Base-by-base conservation (phyloP, 2,329 filamentous ascomycete species). In the Botrytis paeoniae region DNA sequence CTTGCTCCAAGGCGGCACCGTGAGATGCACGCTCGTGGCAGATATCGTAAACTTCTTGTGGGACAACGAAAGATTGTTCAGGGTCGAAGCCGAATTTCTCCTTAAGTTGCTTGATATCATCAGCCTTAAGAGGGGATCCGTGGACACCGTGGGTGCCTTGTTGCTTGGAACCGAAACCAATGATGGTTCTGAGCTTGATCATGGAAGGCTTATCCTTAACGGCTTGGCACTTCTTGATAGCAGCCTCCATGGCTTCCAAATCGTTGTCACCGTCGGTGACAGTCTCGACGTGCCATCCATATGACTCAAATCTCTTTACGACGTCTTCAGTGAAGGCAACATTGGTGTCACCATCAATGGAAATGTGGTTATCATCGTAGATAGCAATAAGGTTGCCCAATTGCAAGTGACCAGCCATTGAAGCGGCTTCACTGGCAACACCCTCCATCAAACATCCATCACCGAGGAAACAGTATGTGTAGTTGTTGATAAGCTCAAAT, bases 381-480 rank as follows among this genome's bases (percentile, higher is more conserved):
- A 99, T 89, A 84, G 89, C 91, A 85, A 98, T 98, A 81, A 99
- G 88, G 89, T 98, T 99, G 83, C 95, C 96, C 77, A 99, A 91
- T 89, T 98, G 93, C 84, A 98, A 89, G 87, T 99, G 96, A 82
- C 96, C 96, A 79, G 96, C 96, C 79, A 94, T 89, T 75, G 94
- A 97, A 79, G 89, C 93, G 81, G 96, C 95, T 88, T 99, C 96
- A 82, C 90, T 89, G 78, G 96, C 94, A 86, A 99, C 89, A 88
- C 96, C 96, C 88, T 99, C 96, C 95, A 97, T 97, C 85, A 97
- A 89, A 86, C 96, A 99, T 78, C 96, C 96, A 88, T 99, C 96
- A 83, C 96, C 96, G 82, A 99, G 93, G 89, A 98, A 97, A 85
- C 84, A 86, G 86, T 95, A 99, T 83, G 96, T 99, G 89, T 98